These are phyloP conservation scores for Coniophora puteana DNA, from an alignment of 1,284 basidiomycete genomes.

Conservation along the genomic window DNA sequence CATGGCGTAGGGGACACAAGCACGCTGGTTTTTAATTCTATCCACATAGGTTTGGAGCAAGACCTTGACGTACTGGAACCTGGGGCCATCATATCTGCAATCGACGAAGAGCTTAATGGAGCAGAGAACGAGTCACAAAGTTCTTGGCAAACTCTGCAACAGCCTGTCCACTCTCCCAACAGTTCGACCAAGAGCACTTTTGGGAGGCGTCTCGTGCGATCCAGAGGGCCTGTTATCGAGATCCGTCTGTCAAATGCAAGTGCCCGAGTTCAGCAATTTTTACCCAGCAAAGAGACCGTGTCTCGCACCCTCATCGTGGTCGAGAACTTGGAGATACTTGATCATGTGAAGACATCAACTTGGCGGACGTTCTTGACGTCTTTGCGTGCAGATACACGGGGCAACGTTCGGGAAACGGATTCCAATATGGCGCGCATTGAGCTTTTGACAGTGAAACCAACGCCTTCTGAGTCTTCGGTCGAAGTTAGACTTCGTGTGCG, in stretches of 20 bases:
- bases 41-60: constrained; percentile 82
- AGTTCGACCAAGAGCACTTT: too few species aligned
- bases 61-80: constrained; percentile 74
- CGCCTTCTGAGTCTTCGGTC: constrained; percentile 60
- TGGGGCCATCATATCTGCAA: constrained; percentile 78
- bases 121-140: constrained; percentile 68
- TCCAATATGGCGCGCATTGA: constrained; percentile 94
- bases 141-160: constrained; percentile 81
- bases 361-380: constrained; percentile 97
- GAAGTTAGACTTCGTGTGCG: constrained; percentile 83
- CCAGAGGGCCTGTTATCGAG: constrained; percentile 81
- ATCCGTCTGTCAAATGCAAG: constrained; percentile 68
- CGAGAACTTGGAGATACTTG: constrained; percentile 83
- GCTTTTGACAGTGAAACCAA: constrained; percentile 69
- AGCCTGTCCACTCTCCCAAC: constrained; percentile 44
- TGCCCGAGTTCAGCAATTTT: constrained; percentile 67
- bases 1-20: constrained; percentile 80
- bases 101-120: constrained; percentile 86
- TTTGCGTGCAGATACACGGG: constrained; percentile 76
- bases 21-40: constrained; percentile 86
- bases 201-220: constrained; percentile 70
- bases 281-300: constrained; percentile 51
- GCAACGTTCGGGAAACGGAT: constrained; percentile 84
- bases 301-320: constrained; percentile 67
- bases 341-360: constrained; percentile 97